These are phyloP conservation scores for Neoboletus subvelutipes DNA, from an alignment of 768 basidiomycete species.

Conservation along the genomic window DNA sequence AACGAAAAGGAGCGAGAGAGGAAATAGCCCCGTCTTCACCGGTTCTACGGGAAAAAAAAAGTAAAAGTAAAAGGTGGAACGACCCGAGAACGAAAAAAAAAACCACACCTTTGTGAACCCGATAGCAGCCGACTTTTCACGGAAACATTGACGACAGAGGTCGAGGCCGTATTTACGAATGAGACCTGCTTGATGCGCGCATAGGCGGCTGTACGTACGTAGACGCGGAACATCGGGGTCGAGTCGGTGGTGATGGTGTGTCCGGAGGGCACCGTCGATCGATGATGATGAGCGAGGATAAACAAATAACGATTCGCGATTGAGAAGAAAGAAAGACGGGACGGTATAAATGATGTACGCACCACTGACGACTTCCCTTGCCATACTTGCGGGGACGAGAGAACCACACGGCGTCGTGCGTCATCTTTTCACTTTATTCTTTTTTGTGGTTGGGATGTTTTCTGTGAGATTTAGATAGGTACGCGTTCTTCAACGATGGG, in stretches of 20 bases:
- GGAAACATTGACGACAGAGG: constrained; percentile 98
- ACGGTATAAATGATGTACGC: neutral
- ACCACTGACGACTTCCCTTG: constrained; percentile 87
- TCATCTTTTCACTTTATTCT: constrained; percentile 84
- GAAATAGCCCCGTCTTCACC: neutral
- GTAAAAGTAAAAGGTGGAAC: too few relatives aligned
- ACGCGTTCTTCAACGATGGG: neutral
- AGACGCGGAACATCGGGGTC: neutral
- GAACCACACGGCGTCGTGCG: constrained; percentile 98
- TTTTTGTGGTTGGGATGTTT: constrained; percentile 2
- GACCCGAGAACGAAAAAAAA: too few relatives aligned
- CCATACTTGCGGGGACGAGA: constrained; percentile 93
- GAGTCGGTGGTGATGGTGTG: too few relatives aligned
- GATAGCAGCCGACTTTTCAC: constrained; percentile 90
- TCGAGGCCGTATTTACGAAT: constrained; percentile 97
- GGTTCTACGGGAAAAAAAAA: neutral
- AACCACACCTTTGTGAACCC: constrained; percentile 86
- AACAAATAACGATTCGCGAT: neutral
- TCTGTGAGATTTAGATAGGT: neutral
- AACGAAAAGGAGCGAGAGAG: neutral
- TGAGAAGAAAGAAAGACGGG: neutral
- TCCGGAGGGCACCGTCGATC: neutral
- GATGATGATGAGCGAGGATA: neutral
- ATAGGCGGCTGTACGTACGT: constrained; percentile 69
- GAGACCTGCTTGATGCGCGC: constrained; percentile 96